Evolutionary conservation across 352 stramenopile genomes (phyloP), one percentile per base, ranked within the genome.

Genomic region (Globisporangium parvum): DNA sequence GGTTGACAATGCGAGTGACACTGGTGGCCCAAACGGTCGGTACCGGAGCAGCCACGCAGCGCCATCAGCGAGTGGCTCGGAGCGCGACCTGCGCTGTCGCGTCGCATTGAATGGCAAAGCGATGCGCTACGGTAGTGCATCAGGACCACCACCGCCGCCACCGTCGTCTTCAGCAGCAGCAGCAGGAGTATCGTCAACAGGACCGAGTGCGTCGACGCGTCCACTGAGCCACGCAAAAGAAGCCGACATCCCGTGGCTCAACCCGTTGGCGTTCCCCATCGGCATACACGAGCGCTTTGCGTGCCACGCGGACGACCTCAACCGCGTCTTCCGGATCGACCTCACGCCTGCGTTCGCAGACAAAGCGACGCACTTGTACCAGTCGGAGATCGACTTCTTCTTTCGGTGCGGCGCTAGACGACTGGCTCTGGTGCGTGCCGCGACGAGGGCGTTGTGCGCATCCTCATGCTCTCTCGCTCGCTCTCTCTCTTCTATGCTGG

Each of bases 371-470:
- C 69, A 68, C 21, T 54, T 89, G 23, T 77, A 80, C 46, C 77
- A 87, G 48, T 68, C 65, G 0, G 79, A 89, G 46, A 83, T 86
- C 51, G 76, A 85, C 48, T 85, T 85, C 47, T 83, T 81, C 56
- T 83, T 80, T 51, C 63, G 71, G 52, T 71, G 59, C 33, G 28
- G 31, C 1, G 39, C 24, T 39, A 21, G 14, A 21, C 23, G 15
- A 1, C 28, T 23, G 14, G 10, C 23, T 15, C 26, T 44, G 56
- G 23, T 33, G 20, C 5, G n/a, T 31, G 6, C 31, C 9, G 5
- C 6, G 31, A 35, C 31, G 1, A 35, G 31, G 31, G 10, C 31
- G n/a, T n/a, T n/a, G n/a, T n/a, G n/a, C n/a, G n/a, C n/a, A n/a
- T n/a, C n/a, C n/a, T n/a, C 31, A 9, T 35, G 31, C 10, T 2